phyloP scores from a whole-genome alignment of 371 early-diverging fungal species.

The Chytridium lagenaria region DNA sequence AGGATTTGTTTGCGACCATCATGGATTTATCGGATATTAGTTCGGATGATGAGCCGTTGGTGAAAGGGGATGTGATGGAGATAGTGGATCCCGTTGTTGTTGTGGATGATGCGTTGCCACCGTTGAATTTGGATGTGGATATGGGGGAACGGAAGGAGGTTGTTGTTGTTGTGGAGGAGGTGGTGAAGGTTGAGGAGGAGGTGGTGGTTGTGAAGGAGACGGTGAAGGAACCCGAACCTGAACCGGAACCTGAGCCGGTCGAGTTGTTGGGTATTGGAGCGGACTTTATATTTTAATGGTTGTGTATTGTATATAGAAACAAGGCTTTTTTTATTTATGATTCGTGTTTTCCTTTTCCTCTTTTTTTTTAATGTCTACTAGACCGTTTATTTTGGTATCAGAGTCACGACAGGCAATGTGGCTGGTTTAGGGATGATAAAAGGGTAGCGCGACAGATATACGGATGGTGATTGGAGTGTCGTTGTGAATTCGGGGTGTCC shows the following conservation, averaged over 20 bases:
- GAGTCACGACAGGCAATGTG: neutral
- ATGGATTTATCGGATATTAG: neutral
- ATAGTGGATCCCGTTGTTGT: no score
- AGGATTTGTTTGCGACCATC: neutral
- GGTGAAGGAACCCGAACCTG: neutral
- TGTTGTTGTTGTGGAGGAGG: no score
- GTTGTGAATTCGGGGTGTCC: no score
- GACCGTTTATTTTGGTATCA: no score
- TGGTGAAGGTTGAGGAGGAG: no score
- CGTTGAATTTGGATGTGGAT: neutral
- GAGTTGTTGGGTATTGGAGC: conserved; percentile 4
- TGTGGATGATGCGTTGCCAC: neutral
- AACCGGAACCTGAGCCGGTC: neutral
- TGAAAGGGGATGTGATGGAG: neutral
- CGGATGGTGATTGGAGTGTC: neutral
- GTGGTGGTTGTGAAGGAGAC: neutral
- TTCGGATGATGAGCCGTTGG: neutral
- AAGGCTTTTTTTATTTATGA: neutral
- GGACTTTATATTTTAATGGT: neutral
- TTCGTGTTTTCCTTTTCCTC: neutral
- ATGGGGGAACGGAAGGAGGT: neutral
- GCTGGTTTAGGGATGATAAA: neutral
- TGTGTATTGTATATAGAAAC: neutral
- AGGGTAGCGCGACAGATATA: neutral
- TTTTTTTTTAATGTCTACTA: no score